Evolutionary conservation across 495 filamentous ascomycete species (phyloP), one percentile per base, ranked within the genome.

Genomic region (Neurospora sp.): DNA sequence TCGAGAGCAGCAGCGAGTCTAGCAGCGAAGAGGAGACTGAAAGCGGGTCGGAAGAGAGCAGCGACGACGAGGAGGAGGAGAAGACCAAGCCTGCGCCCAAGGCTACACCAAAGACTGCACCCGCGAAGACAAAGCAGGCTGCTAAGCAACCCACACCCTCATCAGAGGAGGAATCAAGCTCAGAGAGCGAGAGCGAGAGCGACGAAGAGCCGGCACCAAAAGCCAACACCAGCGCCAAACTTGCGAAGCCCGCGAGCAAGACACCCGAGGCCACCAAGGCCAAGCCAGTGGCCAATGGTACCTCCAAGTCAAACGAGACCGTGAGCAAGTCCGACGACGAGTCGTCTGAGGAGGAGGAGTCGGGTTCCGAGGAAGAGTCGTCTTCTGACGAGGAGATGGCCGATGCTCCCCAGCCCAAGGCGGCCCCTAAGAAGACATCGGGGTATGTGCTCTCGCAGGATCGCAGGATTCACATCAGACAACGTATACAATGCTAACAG

Each of bases 321-420:
- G 77, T 77, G 38, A 75, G 69, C 71, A 74, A 73, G 42, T 81
- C 81, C 35, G 79, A 82, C 37, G 77, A 73, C 38, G 74, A 73
- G 11, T 75, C 72, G n/a, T 54, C 72, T 16, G 75, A 69, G 8
- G 69, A n/a, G 4, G 72, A 75, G 1, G 71, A 71, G 10, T 73
- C 70, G 2, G 35, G 48, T 16, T 71, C 75, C 1, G 76, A 75
- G n/a, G 48, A 23, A 31, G 48, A 59, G 23, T 23, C 18, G 44
- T 48, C 48, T 23, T 77, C 77, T 1, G 81, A 84, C 27, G 77
- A 81, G 10, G 76, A 66, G 27, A 35, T 66, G 54, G 54, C 54
- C 14, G 27, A 81, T 20, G 72, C 59, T 38, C 59, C 72, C 12
- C 48, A 78, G 69, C 73, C 74, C 10, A 76, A 70, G 54, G 74